Evolutionary conservation across 192 early-diverging fungal genomes (phyloP).

Genomic region (Chytriomyces confervae): DNA sequence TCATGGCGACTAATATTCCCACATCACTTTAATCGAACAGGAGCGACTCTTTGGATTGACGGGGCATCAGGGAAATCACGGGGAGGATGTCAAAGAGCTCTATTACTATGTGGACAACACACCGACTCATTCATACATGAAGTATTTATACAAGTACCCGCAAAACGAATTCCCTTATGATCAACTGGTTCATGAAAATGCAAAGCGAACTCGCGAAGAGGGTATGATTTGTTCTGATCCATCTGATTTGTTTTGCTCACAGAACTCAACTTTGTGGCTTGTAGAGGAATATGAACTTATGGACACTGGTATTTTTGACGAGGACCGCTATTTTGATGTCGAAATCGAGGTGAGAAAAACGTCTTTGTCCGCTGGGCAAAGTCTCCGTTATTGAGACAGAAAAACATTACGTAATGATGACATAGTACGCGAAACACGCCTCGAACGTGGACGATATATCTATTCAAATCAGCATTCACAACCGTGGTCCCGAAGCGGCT

Average conservation of each 20-base stretch:
- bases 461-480: conserved; percentile 32
- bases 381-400: neutral
- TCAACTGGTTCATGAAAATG: conserved; percentile 31
- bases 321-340: conserved; percentile 40
- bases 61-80: conserved; percentile 43
- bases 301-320: conserved; percentile 41
- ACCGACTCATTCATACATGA: conserved; percentile 41
- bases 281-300: conserved; percentile 37
- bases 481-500: conserved; percentile 16
- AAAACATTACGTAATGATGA: neutral
- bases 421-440: conserved; percentile 37
- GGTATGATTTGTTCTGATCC: neutral
- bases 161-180: conserved; percentile 42
- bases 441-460: conserved; percentile 32
- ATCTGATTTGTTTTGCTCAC: neutral
- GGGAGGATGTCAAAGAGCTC: conserved; percentile 45
- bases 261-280: neutral
- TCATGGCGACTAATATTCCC: neutral
- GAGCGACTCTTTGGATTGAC: conserved; percentile 44
- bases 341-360: conserved; percentile 25
- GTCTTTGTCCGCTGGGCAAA: neutral
- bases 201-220: conserved; percentile 24
- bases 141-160: conserved; percentile 49
- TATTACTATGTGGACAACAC: conserved; percentile 45
- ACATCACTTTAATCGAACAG: neutral